Evolutionary conservation across 2,329 filamentous ascomycete genomes (phyloP), one percentile per base, ranked within the genome.

Genomic region (Chaetomium olivaceum): DNA sequence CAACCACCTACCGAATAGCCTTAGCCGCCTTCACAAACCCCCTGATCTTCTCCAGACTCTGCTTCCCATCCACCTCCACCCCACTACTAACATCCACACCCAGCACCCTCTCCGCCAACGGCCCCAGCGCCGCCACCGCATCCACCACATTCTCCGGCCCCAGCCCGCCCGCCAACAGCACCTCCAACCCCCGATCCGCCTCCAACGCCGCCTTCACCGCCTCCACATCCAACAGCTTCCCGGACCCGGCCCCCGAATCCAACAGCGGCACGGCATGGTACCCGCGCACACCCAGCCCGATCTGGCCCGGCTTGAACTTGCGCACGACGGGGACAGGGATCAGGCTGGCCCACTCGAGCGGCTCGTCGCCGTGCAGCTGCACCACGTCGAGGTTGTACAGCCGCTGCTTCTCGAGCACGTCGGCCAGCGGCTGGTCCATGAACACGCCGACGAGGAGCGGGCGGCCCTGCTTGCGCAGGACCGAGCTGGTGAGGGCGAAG

Each of bases 21-120:
- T 95, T 95, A 0, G 89, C 91, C 43, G 88, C 87, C 74, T 86
- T 85, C 50, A 98, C 82, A 77, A 99, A 99, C 4, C 85, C 86
- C 69, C 82, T 81, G 71, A 99, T 98, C 80, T 90, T 96, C 21
- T 87, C 85, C 64, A 94, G 73, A 77, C 89, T 91, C 78, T 99
- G 95, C 74, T 87, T 82, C 2, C 93, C 94, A 71, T 90, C 85
- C 43, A 87, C 88, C 78, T 98, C 95, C 2, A 99, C 93, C 0
- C 96, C 96, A 74, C 92, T 97, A 77, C 93, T 97, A 23, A 97
- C 92, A 80, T 99, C 95, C 3, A 99, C 91, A 1, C 90, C 93
- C 39, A 93, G 80, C 14, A 97, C 86, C 66, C 89, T 86, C 11
- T 81, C 81, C 29, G 82, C 81, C 11, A 86, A 76, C 7, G 84